Evolutionary conservation across 495 filamentous ascomycete genomes (phyloP), one percentile per base, ranked within the genome.

Genomic region (Talaromyces borbonicus): DNA sequence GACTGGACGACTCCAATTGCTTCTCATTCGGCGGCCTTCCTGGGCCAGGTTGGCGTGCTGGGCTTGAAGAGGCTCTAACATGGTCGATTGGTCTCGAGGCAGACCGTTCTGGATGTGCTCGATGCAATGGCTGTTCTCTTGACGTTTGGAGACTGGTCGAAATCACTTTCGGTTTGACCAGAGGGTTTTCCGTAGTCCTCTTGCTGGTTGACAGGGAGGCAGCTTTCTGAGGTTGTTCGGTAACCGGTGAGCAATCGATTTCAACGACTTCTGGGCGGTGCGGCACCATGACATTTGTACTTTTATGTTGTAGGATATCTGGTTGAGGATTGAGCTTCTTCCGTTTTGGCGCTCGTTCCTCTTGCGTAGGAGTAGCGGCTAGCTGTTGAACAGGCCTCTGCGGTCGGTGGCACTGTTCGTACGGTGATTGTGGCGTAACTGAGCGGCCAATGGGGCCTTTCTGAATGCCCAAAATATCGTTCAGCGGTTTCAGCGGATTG

Each of bases 381-480:
- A n/a, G n/a, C n/a, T 54, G 55, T n/a, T 38, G 2, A 8, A 24
- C 2, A 11, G 45, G 54, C 9, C 24, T 38, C 16, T 47, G 35
- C 12, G 5, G 33, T 20, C 39, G 32, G 30, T 67, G 52, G 8
- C 68, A 56, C 26, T 66, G 48, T 37, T 76, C 75, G 51, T 69
- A 73, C 0, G 77, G 73, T n/a, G 74, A 74, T 24, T 64, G 61
- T 23, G 59, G 53, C 19, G 68, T 32, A 4, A 55, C 51, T 7
- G 68, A 58, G 53, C 70, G 72, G 1, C 68, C 68, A 33, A 67
- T 56, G 5, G 64, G 64, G 0, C 72, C 70, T 48, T 63, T 74
- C 12, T 66, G 70, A n/a, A 72, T 76, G 0, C 77, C 77, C 14
- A 83, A 61, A 5, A 81, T 52, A 23, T 75, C 69, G 49, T 78